Conservation (phyloP, 202 grass and related monocot genomes). For the Eragrostis tef region DNA sequence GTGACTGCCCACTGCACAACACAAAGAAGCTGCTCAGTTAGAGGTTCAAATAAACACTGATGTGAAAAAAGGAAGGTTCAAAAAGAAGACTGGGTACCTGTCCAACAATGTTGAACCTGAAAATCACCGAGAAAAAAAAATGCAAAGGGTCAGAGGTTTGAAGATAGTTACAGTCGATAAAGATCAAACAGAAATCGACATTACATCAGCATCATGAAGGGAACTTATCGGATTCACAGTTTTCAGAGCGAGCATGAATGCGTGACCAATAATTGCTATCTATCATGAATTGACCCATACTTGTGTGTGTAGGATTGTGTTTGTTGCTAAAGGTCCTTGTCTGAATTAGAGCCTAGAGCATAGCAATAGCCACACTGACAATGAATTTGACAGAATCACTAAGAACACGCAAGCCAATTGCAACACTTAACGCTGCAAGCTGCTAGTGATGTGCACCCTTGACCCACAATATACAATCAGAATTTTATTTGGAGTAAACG, state of each 20-base stretch:
- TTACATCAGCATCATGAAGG: neutral
- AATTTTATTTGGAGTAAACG: neutral
- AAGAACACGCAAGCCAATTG: neutral
- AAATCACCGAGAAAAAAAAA: slow-evolving; percentile 16
- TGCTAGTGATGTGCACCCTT: neutral
- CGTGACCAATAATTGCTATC: neutral
- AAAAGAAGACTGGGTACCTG: slow-evolving; percentile 58
- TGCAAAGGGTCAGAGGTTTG: neutral
- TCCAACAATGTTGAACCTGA: slow-evolving; percentile 97
- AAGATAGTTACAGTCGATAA: neutral
- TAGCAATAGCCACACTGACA: neutral
- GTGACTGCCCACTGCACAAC: slow-evolving; percentile 86
- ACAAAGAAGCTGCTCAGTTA: neutral
- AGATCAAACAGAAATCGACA: neutral
- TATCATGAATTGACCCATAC: neutral
- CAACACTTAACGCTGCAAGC: neutral
- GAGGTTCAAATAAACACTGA: slow-evolving; percentile 5
- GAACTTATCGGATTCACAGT: neutral
- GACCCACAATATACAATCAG: neutral
- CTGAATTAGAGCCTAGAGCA: slow-evolving; percentile 13
- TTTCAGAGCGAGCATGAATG: neutral
- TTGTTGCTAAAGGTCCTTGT: slow-evolving; percentile 5
- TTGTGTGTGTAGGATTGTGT: neutral
- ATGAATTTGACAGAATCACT: neutral
- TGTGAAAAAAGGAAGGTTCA: neutral